A percentile compares a stretch with the other conserved stretches of the same genome.
phyloP scores from a whole-genome alignment of 176 grass and related monocot genomes.

The Phragmites australis region DNA sequence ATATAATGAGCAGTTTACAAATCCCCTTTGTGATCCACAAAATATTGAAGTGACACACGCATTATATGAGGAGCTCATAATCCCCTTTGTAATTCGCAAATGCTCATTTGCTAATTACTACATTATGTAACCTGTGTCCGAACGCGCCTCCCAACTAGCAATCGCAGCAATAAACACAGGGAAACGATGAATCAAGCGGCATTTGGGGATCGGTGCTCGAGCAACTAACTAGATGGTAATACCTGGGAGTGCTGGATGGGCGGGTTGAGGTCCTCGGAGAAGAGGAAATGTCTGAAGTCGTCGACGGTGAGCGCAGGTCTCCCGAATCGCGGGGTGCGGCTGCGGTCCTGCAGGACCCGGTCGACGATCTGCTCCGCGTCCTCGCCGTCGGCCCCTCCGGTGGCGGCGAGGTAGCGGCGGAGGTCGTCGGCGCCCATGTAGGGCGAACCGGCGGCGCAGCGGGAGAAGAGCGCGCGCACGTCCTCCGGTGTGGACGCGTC shows the following conservation, averaged over 20 bases:
- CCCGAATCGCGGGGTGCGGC: slow-evolving; percentile 49
- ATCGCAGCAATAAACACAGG: not conserved
- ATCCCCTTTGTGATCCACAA: not conserved
- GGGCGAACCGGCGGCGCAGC: slow-evolving; percentile 48
- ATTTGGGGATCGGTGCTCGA: not conserved
- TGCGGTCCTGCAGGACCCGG: slow-evolving; percentile 54
- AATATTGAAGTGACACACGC: not conserved
- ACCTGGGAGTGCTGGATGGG: slow-evolving; percentile 56
- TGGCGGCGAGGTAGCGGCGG: slow-evolving; percentile 56
- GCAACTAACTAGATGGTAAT: not conserved
- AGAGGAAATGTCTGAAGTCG: slow-evolving; percentile 74
- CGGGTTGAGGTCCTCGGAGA: slow-evolving; percentile 80
- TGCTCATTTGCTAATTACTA: not conserved
- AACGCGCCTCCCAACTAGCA: not conserved
- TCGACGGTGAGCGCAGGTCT: slow-evolving; percentile 60
- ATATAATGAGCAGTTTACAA: not conserved
- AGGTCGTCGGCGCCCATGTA: slow-evolving; percentile 72
- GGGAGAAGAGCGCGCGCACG: slow-evolving; percentile 54
- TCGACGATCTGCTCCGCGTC: slow-evolving; percentile 62
- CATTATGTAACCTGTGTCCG: not conserved
- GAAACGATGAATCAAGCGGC: not conserved
- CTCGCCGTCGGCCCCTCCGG: slow-evolving; percentile 31
- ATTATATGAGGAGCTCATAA: not conserved
- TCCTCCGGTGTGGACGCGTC: slow-evolving; percentile 71
- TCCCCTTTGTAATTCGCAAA: not conserved